phyloP scores from a whole-genome alignment of 2,329 filamentous ascomycete species.

The Epichloe glyceriae region DNA sequence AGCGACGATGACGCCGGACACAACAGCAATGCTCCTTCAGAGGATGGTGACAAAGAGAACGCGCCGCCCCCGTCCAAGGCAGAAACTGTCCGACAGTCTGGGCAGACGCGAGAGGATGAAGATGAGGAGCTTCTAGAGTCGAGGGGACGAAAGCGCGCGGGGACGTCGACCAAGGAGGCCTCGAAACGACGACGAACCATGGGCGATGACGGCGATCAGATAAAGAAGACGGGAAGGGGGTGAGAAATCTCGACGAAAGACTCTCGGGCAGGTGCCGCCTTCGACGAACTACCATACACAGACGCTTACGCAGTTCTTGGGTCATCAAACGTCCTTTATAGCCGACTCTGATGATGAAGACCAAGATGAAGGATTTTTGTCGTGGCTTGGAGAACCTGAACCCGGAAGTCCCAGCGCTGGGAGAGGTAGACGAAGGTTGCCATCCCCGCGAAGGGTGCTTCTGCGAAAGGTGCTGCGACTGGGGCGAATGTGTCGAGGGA shows the following conservation, averaged over 20 bases:
- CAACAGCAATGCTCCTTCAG: background rate
- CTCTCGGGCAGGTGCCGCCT: slow-evolving; percentile 17
- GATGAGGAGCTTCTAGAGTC: slow-evolving; percentile 13
- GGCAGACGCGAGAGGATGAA: slow-evolving; percentile 2
- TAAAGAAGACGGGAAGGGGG: background rate
- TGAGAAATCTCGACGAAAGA: slow-evolving; percentile 16
- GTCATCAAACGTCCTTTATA: slow-evolving; percentile 15
- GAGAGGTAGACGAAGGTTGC: slow-evolving; percentile 1
- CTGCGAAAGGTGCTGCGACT: background rate
- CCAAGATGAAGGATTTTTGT: slow-evolving; percentile 18
- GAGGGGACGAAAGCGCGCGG: slow-evolving; percentile 12
- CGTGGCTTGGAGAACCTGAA: slow-evolving; percentile 18
- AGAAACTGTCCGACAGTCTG: background rate
- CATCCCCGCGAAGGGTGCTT: background rate
- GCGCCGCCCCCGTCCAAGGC: background rate
- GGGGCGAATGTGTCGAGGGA: slow-evolving; percentile 12
- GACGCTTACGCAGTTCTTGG: slow-evolving; percentile 28
- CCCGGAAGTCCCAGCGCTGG: slow-evolving; percentile 16
- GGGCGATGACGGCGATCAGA: slow-evolving; percentile 4
- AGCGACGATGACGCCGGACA: slow-evolving; percentile 10
- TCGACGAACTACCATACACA: slow-evolving; percentile 26
- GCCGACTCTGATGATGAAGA: slow-evolving; percentile 26
- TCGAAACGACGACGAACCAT: slow-evolving; percentile 1
- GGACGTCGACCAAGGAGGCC: background rate
- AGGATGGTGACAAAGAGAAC: slow-evolving; percentile 9